Percentiles rank a stretch among this genome's conserved stretches.
Conservation (phyloP, 148 eudicot species). For the Chenopodium berlandieri region DNA sequence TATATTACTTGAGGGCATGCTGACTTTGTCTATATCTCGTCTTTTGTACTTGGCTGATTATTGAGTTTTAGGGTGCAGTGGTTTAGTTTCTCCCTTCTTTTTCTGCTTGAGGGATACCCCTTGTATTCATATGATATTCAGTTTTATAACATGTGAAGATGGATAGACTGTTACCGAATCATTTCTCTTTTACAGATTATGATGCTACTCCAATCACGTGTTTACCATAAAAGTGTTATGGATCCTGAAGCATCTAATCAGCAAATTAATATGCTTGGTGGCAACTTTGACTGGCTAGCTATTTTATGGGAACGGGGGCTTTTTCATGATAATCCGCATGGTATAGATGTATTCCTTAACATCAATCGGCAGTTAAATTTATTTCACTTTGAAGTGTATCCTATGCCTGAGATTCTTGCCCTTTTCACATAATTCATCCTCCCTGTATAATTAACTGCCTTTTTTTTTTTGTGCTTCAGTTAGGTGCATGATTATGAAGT, state of each 20-base stretch:
- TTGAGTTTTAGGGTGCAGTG: neutral
- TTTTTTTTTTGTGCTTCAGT: slow-evolving; percentile 50
- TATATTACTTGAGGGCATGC: neutral
- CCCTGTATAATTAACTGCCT: slow-evolving; percentile 5
- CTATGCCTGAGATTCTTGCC: neutral
- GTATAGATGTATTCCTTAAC: slow-evolving; percentile 32
- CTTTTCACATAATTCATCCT: slow-evolving; percentile 1
- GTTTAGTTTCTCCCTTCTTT: neutral
- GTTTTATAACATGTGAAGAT: too few species aligned
- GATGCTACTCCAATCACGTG: slow-evolving; percentile 56
- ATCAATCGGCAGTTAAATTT: slow-evolving; percentile 2
- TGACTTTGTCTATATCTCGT: neutral
- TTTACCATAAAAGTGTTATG: slow-evolving; percentile 28
- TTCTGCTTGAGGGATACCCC: too few species aligned
- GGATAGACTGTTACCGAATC: neutral
- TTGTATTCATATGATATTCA: neutral
- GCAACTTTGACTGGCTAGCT: slow-evolving; percentile 63
- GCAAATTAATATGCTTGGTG: slow-evolving; percentile 41
- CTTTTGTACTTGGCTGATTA: neutral
- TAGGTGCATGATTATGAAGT: slow-evolving; percentile 90
- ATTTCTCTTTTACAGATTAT: slow-evolving; percentile 50
- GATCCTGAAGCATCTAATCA: slow-evolving; percentile 27
- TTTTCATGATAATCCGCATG: slow-evolving; percentile 89
- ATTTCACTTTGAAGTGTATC: neutral
- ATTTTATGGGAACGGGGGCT: slow-evolving; percentile 94